Evolutionary conservation across 73 alveolate genomes (phyloP).

Genomic region (Paramecium primaurelia): DNA sequence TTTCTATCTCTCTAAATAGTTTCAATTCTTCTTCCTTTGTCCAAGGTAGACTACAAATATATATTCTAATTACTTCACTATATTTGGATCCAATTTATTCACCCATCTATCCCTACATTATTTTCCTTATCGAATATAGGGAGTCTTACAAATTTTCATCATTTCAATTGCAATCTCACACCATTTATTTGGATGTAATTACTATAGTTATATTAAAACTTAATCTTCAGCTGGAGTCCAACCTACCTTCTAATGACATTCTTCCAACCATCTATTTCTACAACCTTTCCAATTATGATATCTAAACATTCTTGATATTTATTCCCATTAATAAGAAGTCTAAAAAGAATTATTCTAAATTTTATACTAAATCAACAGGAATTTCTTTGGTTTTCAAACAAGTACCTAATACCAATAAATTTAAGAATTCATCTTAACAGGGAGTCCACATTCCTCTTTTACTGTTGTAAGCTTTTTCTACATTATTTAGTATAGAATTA

Average conservation of each 20-base stretch:
- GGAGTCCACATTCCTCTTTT: not conserved
- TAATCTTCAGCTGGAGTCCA: not conserved
- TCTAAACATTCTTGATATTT: not conserved
- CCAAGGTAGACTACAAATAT: not conserved
- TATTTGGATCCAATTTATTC: conserved; percentile 37
- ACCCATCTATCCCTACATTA: conserved; percentile 39
- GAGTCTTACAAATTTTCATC: not conserved
- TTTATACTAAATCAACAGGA: not conserved
- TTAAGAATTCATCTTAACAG: not conserved
- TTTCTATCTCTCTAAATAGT: not conserved
- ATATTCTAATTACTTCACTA: not conserved
- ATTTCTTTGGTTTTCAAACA: not conserved
- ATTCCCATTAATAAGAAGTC: conserved; percentile 19
- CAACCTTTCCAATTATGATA: conserved; percentile 35
- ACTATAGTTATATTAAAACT: not conserved
- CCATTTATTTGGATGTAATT: not conserved
- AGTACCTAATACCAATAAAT: not conserved
- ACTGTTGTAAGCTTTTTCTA: not conserved
- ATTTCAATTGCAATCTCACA: conserved; percentile 38
- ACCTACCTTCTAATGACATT: not conserved
- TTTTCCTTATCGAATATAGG: conserved; percentile 19
- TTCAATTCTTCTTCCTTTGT: not conserved
- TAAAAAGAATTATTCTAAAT: not conserved
- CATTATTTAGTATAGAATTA: not conserved
- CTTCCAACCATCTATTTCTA: conserved; percentile 9